These are phyloP conservation scores for Panaeolus papilionaceus DNA, from an alignment of 768 basidiomycete species.

Conservation along the genomic window DNA sequence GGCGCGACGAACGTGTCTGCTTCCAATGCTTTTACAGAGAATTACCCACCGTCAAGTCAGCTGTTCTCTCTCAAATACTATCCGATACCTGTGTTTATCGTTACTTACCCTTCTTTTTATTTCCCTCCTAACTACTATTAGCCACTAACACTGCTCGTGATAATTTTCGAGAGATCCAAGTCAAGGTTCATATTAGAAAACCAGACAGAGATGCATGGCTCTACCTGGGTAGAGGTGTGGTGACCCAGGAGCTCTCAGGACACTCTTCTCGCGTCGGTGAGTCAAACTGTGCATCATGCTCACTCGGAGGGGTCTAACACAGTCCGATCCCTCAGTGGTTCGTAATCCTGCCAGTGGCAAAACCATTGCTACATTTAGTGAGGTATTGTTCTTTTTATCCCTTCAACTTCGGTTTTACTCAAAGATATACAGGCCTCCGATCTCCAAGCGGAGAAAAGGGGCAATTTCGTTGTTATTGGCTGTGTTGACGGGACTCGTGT, in stretches of 20 bases:
- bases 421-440: conserved; percentile 56
- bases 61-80: background rate
- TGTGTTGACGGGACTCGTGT: conserved; percentile 77
- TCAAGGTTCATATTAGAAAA: conserved; percentile 84
- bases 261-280: conserved; percentile 83
- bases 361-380: conserved; percentile 71
- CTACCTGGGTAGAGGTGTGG: conserved; percentile 80
- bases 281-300: conserved; percentile 32
- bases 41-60: conserved; percentile 25
- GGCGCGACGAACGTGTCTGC: conserved; percentile 20
- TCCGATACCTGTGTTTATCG: conserved; percentile 12
- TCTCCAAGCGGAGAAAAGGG: conserved; percentile 85
- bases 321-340: conserved; percentile 51
- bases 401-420: background rate
- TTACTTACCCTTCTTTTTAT: conserved; percentile 15
- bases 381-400: conserved; percentile 46
- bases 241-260: conserved; percentile 75
- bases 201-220: conserved; percentile 84
- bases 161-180: conserved; percentile 76
- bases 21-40: conserved; percentile 21
- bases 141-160: conserved; percentile 45
- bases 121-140: conserved; percentile 18
- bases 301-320: conserved; percentile 14
- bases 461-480: conserved; percentile 86
- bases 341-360: conserved; percentile 71